A percentile compares a stretch with the other conserved stretches of the same genome.
These are phyloP conservation scores for Penicillium crustosum DNA, from an alignment of 2,329 filamentous ascomycete genomes.

Conservation along the genomic window DNA sequence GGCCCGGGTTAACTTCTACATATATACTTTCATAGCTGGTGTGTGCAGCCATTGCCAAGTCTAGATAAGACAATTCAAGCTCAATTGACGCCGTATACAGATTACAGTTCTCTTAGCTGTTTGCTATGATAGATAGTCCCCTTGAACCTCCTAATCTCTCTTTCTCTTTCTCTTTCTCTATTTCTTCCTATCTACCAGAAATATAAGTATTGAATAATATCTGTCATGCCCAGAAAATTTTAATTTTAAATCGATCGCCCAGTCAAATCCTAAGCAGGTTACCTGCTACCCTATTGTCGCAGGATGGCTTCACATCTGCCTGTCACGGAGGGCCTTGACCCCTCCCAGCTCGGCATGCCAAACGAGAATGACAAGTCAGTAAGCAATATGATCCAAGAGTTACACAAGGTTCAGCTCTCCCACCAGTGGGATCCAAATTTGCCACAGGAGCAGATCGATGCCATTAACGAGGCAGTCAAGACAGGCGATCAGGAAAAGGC, in stretches of 20 bases:
- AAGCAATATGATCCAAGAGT: conserved; percentile 2
- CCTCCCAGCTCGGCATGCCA: not conserved
- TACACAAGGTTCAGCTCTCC: conserved; percentile 9
- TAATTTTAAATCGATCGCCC: not conserved
- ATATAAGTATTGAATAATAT: not conserved
- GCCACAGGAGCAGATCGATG: conserved; percentile 58
- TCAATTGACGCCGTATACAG: not conserved
- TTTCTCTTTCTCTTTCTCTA: not conserved
- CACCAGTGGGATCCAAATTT: conserved; percentile 61
- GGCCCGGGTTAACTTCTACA: not conserved
- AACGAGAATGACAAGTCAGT: not conserved
- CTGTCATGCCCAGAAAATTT: not conserved
- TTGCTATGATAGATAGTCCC: not conserved
- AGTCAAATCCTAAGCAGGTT: not conserved
- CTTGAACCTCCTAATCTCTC: not conserved
- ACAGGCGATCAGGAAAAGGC: conserved; percentile 59
- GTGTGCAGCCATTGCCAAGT: not conserved
- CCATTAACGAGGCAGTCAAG: conserved; percentile 56
- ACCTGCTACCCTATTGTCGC: not conserved
- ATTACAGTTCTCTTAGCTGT: not conserved
- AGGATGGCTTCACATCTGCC: not conserved
- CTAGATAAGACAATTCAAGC: not conserved
- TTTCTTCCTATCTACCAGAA: not conserved
- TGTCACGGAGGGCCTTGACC: conserved; percentile 5
- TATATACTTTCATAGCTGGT: not conserved